Base-by-base conservation (phyloP, 176 grass and related monocot genomes). In the Cymbopogon citratus region DNA sequence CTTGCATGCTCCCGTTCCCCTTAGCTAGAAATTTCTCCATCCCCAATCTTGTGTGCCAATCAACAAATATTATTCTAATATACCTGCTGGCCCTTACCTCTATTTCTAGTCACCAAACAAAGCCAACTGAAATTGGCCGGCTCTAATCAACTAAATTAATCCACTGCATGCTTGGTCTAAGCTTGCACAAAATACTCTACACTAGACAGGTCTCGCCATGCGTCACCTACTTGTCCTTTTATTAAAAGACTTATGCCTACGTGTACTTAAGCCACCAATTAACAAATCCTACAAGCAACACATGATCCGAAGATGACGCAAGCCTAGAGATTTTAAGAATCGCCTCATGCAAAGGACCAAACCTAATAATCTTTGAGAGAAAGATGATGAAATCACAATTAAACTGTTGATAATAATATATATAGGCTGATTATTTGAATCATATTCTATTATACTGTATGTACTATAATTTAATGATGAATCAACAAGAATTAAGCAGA, bases 251-350 rank as follows among this genome's bases (percentile, higher is more conserved):
- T 52, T 51, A 83, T 79, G 83, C 80, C 80, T 83, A 83, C 74
- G 74, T 86, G 88, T 90, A 90, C 88, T 90, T 86, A 52, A 64
- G 68, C 6, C 61, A 61, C 68, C 68, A 83, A 79, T 91, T 87
- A 87, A 85, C 57, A 85, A 91, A 73, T 83, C 71, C 76, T 74
- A 77, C 44, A 73, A 73, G 77, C 81, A 91, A 91, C 85, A 87
- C 81, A 78, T 64, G 89, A 91, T 87, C 85, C 89, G 77, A 91
- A 87, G 89, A 87, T 85, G 89, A 91, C 81, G 81, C 81, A 87
- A 87, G 77, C 89, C 76, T 62, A 85, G 77, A 87, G 77, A 87
- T 87, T 85, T 76, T 39, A 77, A 40, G 77, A 46, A 70, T 46
- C 49, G 16, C 18, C 62, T 34, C 69, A 84, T 75, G 61, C 29